These are phyloP conservation scores for Physcia stellaris DNA, from an alignment of 495 filamentous ascomycete genomes.

Conservation along the genomic window DNA sequence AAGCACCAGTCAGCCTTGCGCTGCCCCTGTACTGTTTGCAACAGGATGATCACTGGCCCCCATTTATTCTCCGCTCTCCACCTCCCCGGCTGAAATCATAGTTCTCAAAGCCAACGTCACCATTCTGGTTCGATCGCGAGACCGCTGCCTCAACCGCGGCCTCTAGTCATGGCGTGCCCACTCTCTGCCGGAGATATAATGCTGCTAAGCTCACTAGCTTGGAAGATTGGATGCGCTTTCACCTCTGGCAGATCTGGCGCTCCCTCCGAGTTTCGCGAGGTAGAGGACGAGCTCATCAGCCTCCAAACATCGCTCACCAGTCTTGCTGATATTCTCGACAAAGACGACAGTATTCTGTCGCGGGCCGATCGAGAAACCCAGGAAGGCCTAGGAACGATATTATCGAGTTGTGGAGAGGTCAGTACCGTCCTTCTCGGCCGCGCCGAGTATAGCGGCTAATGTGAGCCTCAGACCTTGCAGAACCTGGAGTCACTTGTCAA, in stretches of 20 bases:
- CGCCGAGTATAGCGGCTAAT: too few relatives aligned
- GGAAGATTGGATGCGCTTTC: constrained; percentile 27
- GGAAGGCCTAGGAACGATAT: constrained; percentile 18
- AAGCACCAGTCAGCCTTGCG: too few relatives aligned
- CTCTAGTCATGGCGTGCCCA: constrained; percentile 11
- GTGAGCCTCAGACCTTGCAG: constrained; percentile 18
- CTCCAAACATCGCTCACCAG: constrained; percentile 23
- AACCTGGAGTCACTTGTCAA: constrained; percentile 25
- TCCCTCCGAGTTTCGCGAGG: constrained; percentile 24
- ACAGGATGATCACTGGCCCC: too few relatives aligned
- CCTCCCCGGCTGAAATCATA: too few relatives aligned
- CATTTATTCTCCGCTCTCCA: too few relatives aligned
- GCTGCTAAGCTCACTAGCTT: constrained; percentile 26
- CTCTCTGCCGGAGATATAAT: constrained; percentile 27
- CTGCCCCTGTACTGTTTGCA: too few relatives aligned
- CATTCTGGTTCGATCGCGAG: too few relatives aligned
- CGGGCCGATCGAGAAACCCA: constrained; percentile 18
- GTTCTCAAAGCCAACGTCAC: too few relatives aligned
- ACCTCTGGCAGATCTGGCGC: constrained; percentile 23
- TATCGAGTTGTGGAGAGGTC: constrained; percentile 14
- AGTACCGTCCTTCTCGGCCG: neutral
- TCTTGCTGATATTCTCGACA: constrained; percentile 23
- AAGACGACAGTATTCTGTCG: constrained; percentile 19
- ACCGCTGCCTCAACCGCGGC: too few relatives aligned
- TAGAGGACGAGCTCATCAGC: constrained; percentile 24